A percentile compares a stretch with the other conserved stretches of the same genome.
Conservation (phyloP, 331 rosid species). For the Malus hybrid region DNA sequence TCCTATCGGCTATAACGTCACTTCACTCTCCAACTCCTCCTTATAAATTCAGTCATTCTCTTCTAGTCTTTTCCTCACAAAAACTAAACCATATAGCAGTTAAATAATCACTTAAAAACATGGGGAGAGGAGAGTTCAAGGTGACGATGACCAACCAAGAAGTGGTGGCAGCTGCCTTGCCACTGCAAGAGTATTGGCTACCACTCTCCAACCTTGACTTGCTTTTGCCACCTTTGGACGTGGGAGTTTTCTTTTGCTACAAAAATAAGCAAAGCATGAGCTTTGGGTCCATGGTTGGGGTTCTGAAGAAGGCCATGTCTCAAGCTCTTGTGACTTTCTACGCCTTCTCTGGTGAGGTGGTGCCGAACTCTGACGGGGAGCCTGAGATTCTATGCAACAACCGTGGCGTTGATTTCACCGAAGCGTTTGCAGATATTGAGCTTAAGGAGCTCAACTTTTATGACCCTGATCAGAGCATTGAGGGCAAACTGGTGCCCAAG, state of each 20-base stretch:
- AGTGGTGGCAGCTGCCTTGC: slow-evolving; percentile 41
- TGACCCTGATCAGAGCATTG: slow-evolving; percentile 48
- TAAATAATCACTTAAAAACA: neutral
- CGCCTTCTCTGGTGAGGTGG: slow-evolving; percentile 54
- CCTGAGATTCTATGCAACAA: slow-evolving; percentile 68
- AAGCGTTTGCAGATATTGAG: slow-evolving; percentile 52
- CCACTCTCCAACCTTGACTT: slow-evolving; percentile 71
- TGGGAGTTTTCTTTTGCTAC: slow-evolving; percentile 60
- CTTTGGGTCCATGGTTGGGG: slow-evolving; percentile 25
- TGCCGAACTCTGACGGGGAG: slow-evolving; percentile 39
- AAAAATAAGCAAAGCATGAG: neutral
- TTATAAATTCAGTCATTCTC: neutral
- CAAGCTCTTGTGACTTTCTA: slow-evolving; percentile 43
- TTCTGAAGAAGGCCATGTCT: slow-evolving; percentile 41
- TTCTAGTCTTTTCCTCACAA: neutral
- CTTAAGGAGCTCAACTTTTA: slow-evolving; percentile 42
- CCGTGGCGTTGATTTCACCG: slow-evolving; percentile 57
- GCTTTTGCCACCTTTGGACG: slow-evolving; percentile 49
- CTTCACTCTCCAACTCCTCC: neutral
- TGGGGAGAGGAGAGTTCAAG: slow-evolving; percentile 16
- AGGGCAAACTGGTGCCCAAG: slow-evolving; percentile 54
- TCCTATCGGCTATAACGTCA: too few relatives aligned
- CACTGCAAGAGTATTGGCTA: slow-evolving; percentile 55
- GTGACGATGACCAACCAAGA: slow-evolving; percentile 32
- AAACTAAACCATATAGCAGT: neutral